Base-by-base conservation (phyloP, 768 basidiomycete genomes). In the Lanmaoa pseudosensibilis region DNA sequence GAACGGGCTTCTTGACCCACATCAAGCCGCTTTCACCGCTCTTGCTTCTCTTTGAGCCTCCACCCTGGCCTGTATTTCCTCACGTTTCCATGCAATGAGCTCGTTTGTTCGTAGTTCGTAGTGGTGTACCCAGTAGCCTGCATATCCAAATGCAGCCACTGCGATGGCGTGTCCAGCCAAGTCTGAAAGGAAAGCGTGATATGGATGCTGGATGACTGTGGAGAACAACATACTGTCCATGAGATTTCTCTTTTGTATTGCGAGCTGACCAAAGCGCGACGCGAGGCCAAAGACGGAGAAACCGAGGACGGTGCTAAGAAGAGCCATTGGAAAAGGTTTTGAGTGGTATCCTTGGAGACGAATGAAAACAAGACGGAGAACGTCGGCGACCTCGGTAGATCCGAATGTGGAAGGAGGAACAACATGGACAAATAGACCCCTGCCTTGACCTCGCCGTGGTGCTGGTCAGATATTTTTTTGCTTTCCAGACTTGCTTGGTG, bases 271-370 rank as follows among this genome's bases (percentile, higher is more conserved):
- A 57, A 93, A 78, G 56, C 94, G 82, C 19, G 87, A 85, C 21
- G 86, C 86, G 56, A 97, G 86, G 41, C 94, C 94, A 67, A 93
- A 87, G 54, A 81, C 72, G 3, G 90, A 88, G 73, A 91, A 91
- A 40, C 90, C 90, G 67, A 91, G 70, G 59, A 92, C 73, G 67
- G 83, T 90, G 48, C 83, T 75, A 54, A 88, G 75, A 67, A 91
- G 74, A 40, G 87, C 69, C 86, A 90, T 90, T 54, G 44, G n/a
- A 18, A 34, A 41, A 16, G 4, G 19, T 36, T 46, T 52, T 15
- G 23, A 39, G 21, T 19, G 30, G 27, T 49, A 23, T 36, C 34
- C 16, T 18, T 23, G 46, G 23, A 16, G 25, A 16, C 21, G n/a
- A 47, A 25, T 38, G 39, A 48, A 43, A n/a, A 43, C 46, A 45